Evolutionary conservation across 371 early-diverging fungal species (phyloP).

Genomic region (Apophysomyces ossiformis): DNA sequence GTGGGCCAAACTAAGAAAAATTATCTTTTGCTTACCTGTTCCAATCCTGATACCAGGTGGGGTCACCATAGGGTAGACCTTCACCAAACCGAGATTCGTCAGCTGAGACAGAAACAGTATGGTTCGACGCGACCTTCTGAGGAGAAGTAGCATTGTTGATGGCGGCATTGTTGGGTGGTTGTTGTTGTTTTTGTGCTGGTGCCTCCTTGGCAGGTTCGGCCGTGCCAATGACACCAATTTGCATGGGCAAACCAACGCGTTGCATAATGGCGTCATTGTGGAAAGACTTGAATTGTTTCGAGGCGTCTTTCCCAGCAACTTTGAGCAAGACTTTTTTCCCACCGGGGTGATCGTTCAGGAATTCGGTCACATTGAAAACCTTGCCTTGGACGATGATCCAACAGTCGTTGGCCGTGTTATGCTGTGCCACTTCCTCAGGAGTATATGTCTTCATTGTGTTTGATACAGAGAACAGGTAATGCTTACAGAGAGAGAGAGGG

Average conservation of each 20-base stretch:
- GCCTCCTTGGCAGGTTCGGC: constrained; percentile 46
- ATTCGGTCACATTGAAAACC: constrained; percentile 90
- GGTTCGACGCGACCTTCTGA: too few species aligned
- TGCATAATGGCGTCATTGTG: constrained; percentile 73
- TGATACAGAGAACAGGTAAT: not conserved
- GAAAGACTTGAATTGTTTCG: constrained; percentile 88
- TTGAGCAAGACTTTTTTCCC: constrained; percentile 77
- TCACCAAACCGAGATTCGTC: constrained; percentile 65
- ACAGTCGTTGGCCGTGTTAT: constrained; percentile 74
- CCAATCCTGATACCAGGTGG: constrained; percentile 84
- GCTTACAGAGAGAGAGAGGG: constrained; percentile 1
- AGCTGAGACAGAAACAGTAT: constrained; percentile 7
- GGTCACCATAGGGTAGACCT: constrained; percentile 82
- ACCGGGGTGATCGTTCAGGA: constrained; percentile 90
- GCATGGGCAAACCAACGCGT: constrained; percentile 62
- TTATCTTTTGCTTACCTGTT: constrained; percentile 40
- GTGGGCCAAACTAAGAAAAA: not conserved
- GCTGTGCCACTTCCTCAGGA: constrained; percentile 75
- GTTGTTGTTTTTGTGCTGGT: constrained; percentile 15
- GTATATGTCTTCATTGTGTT: constrained; percentile 44
- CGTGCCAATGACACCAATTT: constrained; percentile 62
- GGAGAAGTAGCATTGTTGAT: not conserved
- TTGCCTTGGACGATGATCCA: constrained; percentile 86
- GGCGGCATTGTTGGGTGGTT: constrained; percentile 14
- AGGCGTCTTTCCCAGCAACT: constrained; percentile 87